Percentiles rank a stretch among this genome's conserved stretches.
phyloP scores from a whole-genome alignment of 805 yeast species.

The Nakazawaea molendinolei region DNA sequence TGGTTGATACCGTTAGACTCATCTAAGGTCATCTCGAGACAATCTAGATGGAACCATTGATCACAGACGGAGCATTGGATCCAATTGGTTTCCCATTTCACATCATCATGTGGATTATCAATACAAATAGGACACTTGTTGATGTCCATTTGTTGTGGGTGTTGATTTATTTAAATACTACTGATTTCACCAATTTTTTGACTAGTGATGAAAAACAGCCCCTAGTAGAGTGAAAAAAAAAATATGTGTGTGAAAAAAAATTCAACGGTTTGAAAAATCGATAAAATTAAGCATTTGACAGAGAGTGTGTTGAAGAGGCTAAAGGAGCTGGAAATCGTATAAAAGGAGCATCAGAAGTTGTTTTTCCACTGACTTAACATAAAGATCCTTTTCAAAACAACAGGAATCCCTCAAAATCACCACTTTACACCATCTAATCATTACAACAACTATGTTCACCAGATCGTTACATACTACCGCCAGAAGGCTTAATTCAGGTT shows the following conservation, averaged over 20 bases:
- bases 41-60: constrained; percentile 48
- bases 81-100: constrained; percentile 33
- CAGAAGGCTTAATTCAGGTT: background rate
- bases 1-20: constrained; percentile 33
- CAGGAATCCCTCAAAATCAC: too few relatives aligned
- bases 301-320: too few relatives aligned
- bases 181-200: too few relatives aligned
- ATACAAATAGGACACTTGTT: constrained; percentile 14
- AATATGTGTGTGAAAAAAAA: background rate
- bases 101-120: constrained; percentile 9
- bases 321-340: background rate
- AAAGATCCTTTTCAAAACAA: too few relatives aligned
- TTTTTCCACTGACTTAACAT: too few relatives aligned
- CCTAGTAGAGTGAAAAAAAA: background rate
- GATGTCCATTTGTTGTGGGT: too few relatives aligned
- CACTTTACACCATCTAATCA: too few relatives aligned
- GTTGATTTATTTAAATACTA: too few relatives aligned
- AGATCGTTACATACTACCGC: constrained; percentile 4
- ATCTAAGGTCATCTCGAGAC: constrained; percentile 32
- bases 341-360: background rate
- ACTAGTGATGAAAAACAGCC: too few relatives aligned
- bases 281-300: too few relatives aligned
- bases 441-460: constrained; percentile 4
- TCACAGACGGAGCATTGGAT: constrained; percentile 49
- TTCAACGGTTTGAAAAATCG: too few relatives aligned